Evolutionary conservation across 2,329 filamentous ascomycete species (phyloP), one percentile per base, ranked within the genome.

Genomic region (Colletotrichum truncatum): DNA sequence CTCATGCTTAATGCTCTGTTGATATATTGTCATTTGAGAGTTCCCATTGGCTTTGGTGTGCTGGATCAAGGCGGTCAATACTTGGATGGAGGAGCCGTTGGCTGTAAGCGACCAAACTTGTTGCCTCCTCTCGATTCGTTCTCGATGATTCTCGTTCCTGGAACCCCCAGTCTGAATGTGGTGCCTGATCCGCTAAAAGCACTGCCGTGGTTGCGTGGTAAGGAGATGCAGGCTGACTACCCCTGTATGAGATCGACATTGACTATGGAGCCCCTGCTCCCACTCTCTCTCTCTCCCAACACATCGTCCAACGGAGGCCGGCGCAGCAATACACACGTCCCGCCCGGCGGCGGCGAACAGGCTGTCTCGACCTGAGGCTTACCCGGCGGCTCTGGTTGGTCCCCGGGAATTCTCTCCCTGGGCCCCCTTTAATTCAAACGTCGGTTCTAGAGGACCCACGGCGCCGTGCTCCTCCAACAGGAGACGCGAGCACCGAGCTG

Each of bases 381-480:
- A 4, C 11, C 38, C 16, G 23, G 8, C 26, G 8, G 48, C n/a
- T 7, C 26, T 63, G 63, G 58, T 66, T 66, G 63, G 57, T 38
- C 21, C 16, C 36, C 51, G 51, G 49, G 43, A 54, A 16, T 54
- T 41, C 18, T 53, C 30, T 18, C 43, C 43, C 12, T 28, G 30
- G 51, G 39, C 51, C 34, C 18, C 58, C 49, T 65, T 63, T 63
- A 63, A 63, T 66, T 66, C 63, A 66, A 66, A 49, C 55, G 30
- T 51, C 41, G 56, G 38, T 32, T 28, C 39, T 21, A 60, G 30
- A 36, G 38, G 55, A 9, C 32, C 46, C 32, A 32, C 26, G 61
- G 34, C 32, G 25, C 30, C 28, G 28, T 52, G 30, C 28, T 23
- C 30, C 14, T 30, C 53, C 53, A 56, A 36, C 26, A 11, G 39